Evolutionary conservation across 106 monocot genomes (phyloP), one percentile per base, ranked within the genome.

Genomic region (Dendrobium officinale): DNA sequence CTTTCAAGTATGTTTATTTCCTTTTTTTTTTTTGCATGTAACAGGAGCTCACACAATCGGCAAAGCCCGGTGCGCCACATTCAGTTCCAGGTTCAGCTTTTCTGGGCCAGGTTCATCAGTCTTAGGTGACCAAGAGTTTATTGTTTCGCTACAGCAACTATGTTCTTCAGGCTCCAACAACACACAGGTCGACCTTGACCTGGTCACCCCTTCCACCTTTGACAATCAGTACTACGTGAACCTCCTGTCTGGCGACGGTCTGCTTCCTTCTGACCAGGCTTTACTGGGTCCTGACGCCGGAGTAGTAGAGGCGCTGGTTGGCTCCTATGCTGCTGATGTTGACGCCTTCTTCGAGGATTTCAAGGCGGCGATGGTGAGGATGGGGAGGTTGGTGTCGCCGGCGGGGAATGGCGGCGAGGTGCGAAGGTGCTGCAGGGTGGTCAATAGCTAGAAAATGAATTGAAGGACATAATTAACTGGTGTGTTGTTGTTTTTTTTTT

Each of bases 181-280:
- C 5, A 82, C 87, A 22, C 78, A 93, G 68, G 86, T 92, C 10
- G 82, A 85, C 67, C 93, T 96, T 9, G 96, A 96, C 75, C 74
- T 87, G 3, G 70, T 86, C 9, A 92, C 96, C 0, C 96, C 96
- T 55, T 83, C 85, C 9, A 88, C 92, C 11, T 96, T 96, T 78
- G 96, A 96, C 89, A 96, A 96, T 88, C 92, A 93, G 78, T 93
- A 96, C 90, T 96, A 86, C 91, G 19, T 85, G 67, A 96, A 96
- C 86, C 83, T 96, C 47, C 58, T 96, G 44, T 88, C 90, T 20
- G 93, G 92, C 40, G 70, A 88, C 22, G 96, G 96, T 8, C 86
- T 96, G 19, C 87, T 96, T 59, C 83, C 83, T 27, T 96, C 96
- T 22, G 93, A 96, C 78, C 91, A 93, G 80, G 85, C 26, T 1